phyloP scores from a whole-genome alignment of 2,329 filamentous ascomycete genomes.

The Trichoderma endophyticum region DNA sequence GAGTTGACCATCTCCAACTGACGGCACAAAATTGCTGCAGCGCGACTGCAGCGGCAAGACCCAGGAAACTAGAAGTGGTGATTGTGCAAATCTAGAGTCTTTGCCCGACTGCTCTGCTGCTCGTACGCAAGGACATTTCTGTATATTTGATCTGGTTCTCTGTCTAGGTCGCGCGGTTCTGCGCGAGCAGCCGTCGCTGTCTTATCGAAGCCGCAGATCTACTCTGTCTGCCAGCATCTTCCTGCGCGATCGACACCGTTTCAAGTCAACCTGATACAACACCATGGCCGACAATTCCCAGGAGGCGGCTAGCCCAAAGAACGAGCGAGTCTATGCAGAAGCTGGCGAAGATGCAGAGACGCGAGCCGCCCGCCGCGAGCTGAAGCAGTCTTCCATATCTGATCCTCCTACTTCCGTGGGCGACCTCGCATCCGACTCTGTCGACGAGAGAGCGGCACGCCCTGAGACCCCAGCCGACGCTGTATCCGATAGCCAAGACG shows the following conservation, averaged over 20 bases:
- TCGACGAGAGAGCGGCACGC: constrained; percentile 27
- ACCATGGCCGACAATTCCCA: constrained; percentile 46
- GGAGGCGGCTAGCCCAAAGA: constrained; percentile 39
- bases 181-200: constrained; percentile 14
- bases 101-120: neutral
- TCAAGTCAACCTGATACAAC: constrained; percentile 17
- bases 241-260: constrained; percentile 18
- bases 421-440: constrained; percentile 13
- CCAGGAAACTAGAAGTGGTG: neutral
- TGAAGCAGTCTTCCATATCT: constrained; percentile 62
- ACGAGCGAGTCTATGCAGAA: constrained; percentile 33
- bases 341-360: constrained; percentile 60
- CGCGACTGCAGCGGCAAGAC: constrained; percentile 8
- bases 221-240: constrained; percentile 13
- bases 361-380: constrained; percentile 60
- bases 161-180: constrained; percentile 7
- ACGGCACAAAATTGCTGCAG: constrained; percentile 6
- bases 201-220: neutral
- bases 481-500: constrained; percentile 32
- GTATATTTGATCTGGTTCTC: neutral
- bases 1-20: constrained; percentile 10
- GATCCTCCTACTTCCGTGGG: constrained; percentile 33
- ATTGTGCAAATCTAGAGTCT: neutral
- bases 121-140: neutral
- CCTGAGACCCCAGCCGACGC: constrained; percentile 37